Percentiles rank a stretch among this genome's conserved stretches.
phyloP scores from a whole-genome alignment of 306 rosid genomes.

The Trichosanthes cucumerina region DNA sequence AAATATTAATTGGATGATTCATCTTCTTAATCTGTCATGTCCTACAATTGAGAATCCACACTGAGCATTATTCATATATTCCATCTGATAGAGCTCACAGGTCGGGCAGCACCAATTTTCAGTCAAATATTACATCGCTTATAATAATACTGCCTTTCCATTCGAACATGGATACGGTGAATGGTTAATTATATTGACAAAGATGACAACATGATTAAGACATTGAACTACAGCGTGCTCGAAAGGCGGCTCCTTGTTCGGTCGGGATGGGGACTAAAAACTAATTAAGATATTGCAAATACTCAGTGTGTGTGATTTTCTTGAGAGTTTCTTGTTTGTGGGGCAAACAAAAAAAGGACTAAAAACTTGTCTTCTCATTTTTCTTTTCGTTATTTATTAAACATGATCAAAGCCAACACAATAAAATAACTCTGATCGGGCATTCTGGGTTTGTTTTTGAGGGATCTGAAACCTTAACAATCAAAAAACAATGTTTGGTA shows the following conservation, averaged over 20 bases:
- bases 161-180: slow-evolving; percentile 30
- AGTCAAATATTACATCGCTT: no score
- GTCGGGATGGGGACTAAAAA: no score
- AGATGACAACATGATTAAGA: slow-evolving; percentile 30
- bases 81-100: slow-evolving; percentile 49
- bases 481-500: no score
- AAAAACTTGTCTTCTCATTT: no score
- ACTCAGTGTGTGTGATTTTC: slow-evolving; percentile 37
- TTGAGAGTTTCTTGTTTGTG: slow-evolving; percentile 18
- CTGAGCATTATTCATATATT: slow-evolving; percentile 30
- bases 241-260: slow-evolving; percentile 62
- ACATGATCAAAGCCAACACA: no score
- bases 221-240: slow-evolving; percentile 35
- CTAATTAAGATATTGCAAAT: no score
- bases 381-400: no score
- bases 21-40: slow-evolving; percentile 31
- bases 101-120: slow-evolving; percentile 49
- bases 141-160: slow-evolving; percentile 62
- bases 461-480: no score
- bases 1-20: no score
- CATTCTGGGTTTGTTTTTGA: no score
- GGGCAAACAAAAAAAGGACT: no score
- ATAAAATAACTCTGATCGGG: no score
- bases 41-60: slow-evolving; percentile 30
- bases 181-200: slow-evolving; percentile 37